Base-by-base conservation (phyloP, 306 rosid genomes). In the Biancaea sappan region DNA sequence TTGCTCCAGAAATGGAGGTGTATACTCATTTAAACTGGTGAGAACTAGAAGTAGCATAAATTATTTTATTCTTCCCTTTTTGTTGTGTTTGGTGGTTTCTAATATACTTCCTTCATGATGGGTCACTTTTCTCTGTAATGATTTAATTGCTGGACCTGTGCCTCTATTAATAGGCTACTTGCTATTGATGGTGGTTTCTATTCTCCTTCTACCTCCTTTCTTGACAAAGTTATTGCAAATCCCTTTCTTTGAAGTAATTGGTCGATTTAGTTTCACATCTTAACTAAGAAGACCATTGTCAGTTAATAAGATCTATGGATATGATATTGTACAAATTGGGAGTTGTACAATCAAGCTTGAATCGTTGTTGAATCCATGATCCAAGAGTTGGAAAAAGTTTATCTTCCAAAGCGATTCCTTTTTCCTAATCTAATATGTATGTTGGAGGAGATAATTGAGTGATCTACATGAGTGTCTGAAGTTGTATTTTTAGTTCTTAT, bases 1-100 rank as follows among this genome's bases (percentile, higher is more conserved):
- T 52, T 91, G 98, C 78, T 88, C 92, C 74, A 88, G 98, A 80
- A 80, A 86, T 66, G 98, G 98, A 77, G 81, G 83, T 58, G 82
- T 94, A 52, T 88, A 83, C 84, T 91, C 92, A 1, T 85, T 91
- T 82, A 77, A 89, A 65, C 79, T 59, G 84, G 98, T 93, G 71
- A 87, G 87, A 47, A 46, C 66, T 37, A 14, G 41, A 26, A 21
- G 66, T 41, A 19, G 41, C 29, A 18, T 46, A 69, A 48, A 50
- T 63, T 24, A 43, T 16, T 53, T 46, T 24, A 19, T 37, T 40
- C 21, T 19, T 11, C 31, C 11, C 8, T 47, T 54, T 0, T 18
- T 35, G 47, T 14, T 28, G 13, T 59, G 68, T 19, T 69, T 59
- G 62, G 54, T 52, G 12, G 56, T 19, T 72, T 69, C 51, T 26